These are phyloP conservation scores for Pythium grandisporangium DNA, from an alignment of 352 stramenopile genomes.

Conservation along the genomic window DNA sequence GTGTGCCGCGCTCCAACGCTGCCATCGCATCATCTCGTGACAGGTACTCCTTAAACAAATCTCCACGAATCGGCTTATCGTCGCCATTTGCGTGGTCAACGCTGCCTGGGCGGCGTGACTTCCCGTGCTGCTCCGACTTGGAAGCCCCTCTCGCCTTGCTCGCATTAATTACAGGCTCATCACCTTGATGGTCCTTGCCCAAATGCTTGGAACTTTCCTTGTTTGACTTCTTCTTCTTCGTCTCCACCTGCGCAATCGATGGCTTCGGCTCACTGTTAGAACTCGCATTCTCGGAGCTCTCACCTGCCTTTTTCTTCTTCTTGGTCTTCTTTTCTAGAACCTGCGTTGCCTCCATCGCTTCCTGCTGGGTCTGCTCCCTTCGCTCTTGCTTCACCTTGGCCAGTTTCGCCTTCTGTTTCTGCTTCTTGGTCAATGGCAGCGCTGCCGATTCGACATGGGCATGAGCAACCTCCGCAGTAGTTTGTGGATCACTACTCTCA, in stretches of 20 bases:
- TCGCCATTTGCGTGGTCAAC: background rate
- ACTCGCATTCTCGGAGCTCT: constrained; percentile 1
- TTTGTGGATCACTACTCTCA: no score
- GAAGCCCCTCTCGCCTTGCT: no score
- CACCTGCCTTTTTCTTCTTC: constrained; percentile 5
- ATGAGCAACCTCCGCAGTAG: no score
- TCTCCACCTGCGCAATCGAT: constrained; percentile 3
- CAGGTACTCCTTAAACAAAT: constrained; percentile 11
- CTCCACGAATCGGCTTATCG: background rate
- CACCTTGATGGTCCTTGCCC: background rate
- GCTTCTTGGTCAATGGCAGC: no score
- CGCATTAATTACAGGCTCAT: background rate
- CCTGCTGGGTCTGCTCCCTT: constrained; percentile 4
- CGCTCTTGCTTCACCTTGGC: constrained; percentile 1
- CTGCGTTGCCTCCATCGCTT: constrained; percentile 1
- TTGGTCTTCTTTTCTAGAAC: constrained; percentile 8
- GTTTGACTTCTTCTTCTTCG: constrained; percentile 4
- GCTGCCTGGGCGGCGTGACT: no score
- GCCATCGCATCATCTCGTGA: constrained; percentile 4
- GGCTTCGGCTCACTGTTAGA: background rate
- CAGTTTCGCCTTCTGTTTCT: constrained; percentile 7
- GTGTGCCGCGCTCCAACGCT: constrained; percentile 14
- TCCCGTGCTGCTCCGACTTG: no score
- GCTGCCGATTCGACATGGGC: no score
- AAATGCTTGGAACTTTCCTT: constrained; percentile 1